These are phyloP conservation scores for Cornus kousa DNA, from an alignment of 148 eudicot genomes.

Conservation along the genomic window DNA sequence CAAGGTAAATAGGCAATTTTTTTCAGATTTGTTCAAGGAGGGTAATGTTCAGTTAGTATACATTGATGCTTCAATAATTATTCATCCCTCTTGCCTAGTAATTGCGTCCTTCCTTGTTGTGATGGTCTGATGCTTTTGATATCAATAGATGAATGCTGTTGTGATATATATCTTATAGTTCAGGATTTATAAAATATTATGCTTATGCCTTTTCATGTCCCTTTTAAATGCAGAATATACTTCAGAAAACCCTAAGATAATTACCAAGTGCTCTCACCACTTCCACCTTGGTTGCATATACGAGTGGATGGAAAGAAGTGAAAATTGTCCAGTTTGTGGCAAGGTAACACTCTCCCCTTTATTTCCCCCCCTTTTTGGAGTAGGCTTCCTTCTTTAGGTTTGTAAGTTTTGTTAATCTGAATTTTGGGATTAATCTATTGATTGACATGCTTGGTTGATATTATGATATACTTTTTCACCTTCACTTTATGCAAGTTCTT, in stretches of 20 bases:
- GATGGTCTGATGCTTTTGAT: neutral
- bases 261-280: constrained; percentile 87
- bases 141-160: neutral
- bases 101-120: no score
- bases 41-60: neutral
- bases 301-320: constrained; percentile 99
- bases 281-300: constrained; percentile 93
- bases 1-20: no score
- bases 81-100: neutral
- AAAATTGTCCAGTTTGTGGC: constrained; percentile 93
- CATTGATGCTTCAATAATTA: neutral
- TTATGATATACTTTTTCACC: neutral
- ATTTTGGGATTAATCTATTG: no score
- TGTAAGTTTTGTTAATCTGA: no score
- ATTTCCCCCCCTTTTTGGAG: no score
- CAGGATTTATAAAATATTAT: neutral
- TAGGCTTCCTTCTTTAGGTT: neutral
- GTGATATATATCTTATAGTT: neutral
- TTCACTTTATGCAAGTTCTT: neutral
- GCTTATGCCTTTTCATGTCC: constrained; percentile 5
- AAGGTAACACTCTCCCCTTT: constrained; percentile 45
- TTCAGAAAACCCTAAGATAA: constrained; percentile 82
- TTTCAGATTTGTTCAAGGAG: no score
- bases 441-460: neutral
- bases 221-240: constrained; percentile 68